A percentile compares a stretch with the other conserved stretches of the same genome.
These are phyloP conservation scores for Yarrowia galli DNA, from an alignment of 1,139 yeast species.

Conservation along the genomic window DNA sequence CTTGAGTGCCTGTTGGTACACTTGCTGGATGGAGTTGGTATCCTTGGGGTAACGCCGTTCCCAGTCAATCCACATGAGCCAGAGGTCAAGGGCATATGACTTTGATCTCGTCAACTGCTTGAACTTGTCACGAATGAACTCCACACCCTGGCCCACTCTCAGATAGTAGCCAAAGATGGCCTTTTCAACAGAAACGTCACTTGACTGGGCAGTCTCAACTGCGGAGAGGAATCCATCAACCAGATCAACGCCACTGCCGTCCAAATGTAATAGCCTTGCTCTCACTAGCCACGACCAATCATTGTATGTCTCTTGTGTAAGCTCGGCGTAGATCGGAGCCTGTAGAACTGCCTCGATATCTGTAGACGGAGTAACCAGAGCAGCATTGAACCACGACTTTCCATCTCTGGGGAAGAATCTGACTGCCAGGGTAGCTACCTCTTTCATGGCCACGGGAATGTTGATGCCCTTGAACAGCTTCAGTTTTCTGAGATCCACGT, in stretches of 20 bases:
- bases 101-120: slow-evolving; percentile 13
- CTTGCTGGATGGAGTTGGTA: slow-evolving; percentile 32
- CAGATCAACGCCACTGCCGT: neutral
- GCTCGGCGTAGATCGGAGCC: slow-evolving; percentile 1
- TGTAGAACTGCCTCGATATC: slow-evolving; percentile 12
- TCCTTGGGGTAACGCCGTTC: slow-evolving; percentile 30
- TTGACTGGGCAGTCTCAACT: slow-evolving; percentile 9
- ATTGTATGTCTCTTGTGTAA: neutral
- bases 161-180: slow-evolving; percentile 29
- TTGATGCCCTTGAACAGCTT: slow-evolving; percentile 26
- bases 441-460: slow-evolving; percentile 9
- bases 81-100: neutral
- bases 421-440: slow-evolving; percentile 17
- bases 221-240: neutral
- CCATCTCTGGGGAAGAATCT: slow-evolving; percentile 22
- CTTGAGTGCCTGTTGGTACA: slow-evolving; percentile 28
- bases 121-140: slow-evolving; percentile 17
- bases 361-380: neutral
- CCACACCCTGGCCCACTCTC: slow-evolving; percentile 9
- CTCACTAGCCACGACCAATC: slow-evolving; percentile 21
- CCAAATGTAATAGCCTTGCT: slow-evolving; percentile 8
- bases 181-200: neutral
- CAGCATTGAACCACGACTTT: slow-evolving; percentile 26
- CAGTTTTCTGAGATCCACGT: slow-evolving; percentile 25
- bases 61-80: slow-evolving; percentile 30